A percentile compares a stretch with the other conserved stretches of the same genome.
These are phyloP conservation scores for Aquilaria agallochum DNA, from an alignment of 441 rosid genomes.

Conservation along the genomic window DNA sequence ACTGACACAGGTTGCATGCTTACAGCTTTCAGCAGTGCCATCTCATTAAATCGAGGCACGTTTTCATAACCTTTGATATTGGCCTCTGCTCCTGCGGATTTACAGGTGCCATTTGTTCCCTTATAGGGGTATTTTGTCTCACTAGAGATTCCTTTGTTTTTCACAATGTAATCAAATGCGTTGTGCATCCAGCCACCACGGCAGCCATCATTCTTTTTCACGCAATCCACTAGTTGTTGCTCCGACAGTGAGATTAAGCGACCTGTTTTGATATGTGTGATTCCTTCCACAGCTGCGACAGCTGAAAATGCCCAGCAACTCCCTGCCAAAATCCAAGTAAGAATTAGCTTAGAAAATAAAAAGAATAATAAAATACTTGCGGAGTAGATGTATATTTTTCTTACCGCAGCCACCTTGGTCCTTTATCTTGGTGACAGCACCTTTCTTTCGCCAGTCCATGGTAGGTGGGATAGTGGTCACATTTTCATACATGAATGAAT, in stretches of 20 bases:
- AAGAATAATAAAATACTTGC: neutral
- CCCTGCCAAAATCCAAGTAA: slow-evolving; percentile 5
- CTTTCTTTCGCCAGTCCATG: slow-evolving; percentile 38
- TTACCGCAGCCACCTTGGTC: slow-evolving; percentile 38
- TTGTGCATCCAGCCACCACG: slow-evolving; percentile 12
- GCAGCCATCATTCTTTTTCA: slow-evolving; percentile 21
- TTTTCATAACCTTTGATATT: slow-evolving; percentile 31
- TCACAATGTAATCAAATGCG: slow-evolving; percentile 14
- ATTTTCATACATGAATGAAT: slow-evolving; percentile 19
- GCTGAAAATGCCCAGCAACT: slow-evolving; percentile 37
- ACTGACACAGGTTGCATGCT: slow-evolving; percentile 30
- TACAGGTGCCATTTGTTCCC: slow-evolving; percentile 14
- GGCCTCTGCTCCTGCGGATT: slow-evolving; percentile 4
- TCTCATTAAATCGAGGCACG: slow-evolving; percentile 32
- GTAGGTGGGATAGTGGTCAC: slow-evolving; percentile 14
- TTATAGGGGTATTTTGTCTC: slow-evolving; percentile 33
- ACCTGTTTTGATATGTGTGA: slow-evolving; percentile 16
- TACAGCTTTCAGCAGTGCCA: slow-evolving; percentile 11
- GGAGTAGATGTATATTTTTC: neutral
- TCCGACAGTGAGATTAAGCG: slow-evolving; percentile 25
- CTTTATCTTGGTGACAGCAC: slow-evolving; percentile 36
- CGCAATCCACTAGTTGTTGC: slow-evolving; percentile 34
- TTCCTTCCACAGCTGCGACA: slow-evolving; percentile 30
- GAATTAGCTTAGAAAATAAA: neutral
- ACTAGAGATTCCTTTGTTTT: slow-evolving; percentile 22